Evolutionary conservation across 352 stramenopile genomes (phyloP), one percentile per base, ranked within the genome.

Genomic region (Pythium scleroteichum): DNA sequence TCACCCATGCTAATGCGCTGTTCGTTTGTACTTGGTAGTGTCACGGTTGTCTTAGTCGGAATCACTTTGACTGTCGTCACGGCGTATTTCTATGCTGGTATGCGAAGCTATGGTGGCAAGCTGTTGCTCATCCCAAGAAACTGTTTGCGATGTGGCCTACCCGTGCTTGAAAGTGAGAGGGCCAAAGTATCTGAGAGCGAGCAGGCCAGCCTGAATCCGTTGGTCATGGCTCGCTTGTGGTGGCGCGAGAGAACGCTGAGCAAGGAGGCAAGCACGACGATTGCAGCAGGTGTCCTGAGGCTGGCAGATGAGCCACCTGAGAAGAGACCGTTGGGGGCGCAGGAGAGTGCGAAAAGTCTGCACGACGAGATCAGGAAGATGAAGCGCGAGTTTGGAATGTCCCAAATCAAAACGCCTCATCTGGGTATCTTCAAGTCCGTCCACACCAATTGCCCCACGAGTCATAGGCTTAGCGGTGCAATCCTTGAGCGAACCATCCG

Each of bases 351-450:
- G 12, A 66, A 66, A 49, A 51, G 29, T 20, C n/a, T 40, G 26
- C 62, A 53, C 35, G 62, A 72, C 1, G 73, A 87, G 33, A 64
- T 64, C 16, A 71, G 78, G 13, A 42, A 62, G 1, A 32, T 92
- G 40, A 87, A 92, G 67, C 72, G 80, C 24, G 77, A 89, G 51
- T 74, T 82, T 40, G 82, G 82, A 3, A 92, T 89, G 77, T 92
- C 80, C 6, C 80, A 88, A 59, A 77, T 92, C 7, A 72, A 75
- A 26, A 92, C 82, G 0, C 78, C 82, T 1, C 82, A 88, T 35
- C 62, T 92, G 7, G 76, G 80, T 2, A 64, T 90, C 46, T 92
- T 88, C 45, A 70, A 72, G 3, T 90, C 82, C 0, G 58, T 69
- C 13, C 82, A 92, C 59, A 42, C 58, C 0, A 61, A 78, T 16